Evolutionary conservation across 1,139 yeast genomes (phyloP), one percentile per base, ranked within the genome.

Genomic region (Suhomyces wounanorum): DNA sequence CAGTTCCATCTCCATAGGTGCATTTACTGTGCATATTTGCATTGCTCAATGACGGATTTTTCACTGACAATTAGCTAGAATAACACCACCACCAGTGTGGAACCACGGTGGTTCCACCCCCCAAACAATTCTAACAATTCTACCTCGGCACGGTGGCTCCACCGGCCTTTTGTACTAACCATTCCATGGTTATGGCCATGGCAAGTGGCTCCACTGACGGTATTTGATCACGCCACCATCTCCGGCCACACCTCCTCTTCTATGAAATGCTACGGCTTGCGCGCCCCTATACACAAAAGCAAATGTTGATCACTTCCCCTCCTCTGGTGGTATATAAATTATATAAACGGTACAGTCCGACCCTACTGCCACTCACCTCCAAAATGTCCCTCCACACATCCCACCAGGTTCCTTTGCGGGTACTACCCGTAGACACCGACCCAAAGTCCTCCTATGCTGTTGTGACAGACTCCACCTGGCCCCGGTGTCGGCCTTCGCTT

Each of bases 351-450:
- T 43, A 33, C 37, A 10, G 14, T 39, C 45, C 28, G 21, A 13
- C 30, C 37, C 25, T 10, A 9, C 30, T 11, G 21, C 38, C 17
- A 36, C 28, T 18, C 30, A 10, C 46, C 40, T 23, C 44, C 40
- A 14, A 37, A 31, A 45, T 45, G 48, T 28, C 47, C 8, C 42
- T 30, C 33, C 44, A 41, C 13, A 41, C 21, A 17, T 26, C 45
- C 44, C 59, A 58, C 43, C 62, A 55, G 38, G 51, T 57, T 18
- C 59, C 56, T 17, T 50, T 55, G 31, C 49, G 51, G 40, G 48
- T 50, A 26, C 52, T 57, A 45, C 60, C 59, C 33, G 42, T 57
- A 13, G 52, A 50, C 9, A 47, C 47, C 14, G 18, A 45, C 16
- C 53, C 46, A 16, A 52, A 52, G 43, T 25, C 36, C 14, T 43